phyloP scores from a whole-genome alignment of 2,329 filamentous ascomycete species.

The Sodiomyces alkalinus region DNA sequence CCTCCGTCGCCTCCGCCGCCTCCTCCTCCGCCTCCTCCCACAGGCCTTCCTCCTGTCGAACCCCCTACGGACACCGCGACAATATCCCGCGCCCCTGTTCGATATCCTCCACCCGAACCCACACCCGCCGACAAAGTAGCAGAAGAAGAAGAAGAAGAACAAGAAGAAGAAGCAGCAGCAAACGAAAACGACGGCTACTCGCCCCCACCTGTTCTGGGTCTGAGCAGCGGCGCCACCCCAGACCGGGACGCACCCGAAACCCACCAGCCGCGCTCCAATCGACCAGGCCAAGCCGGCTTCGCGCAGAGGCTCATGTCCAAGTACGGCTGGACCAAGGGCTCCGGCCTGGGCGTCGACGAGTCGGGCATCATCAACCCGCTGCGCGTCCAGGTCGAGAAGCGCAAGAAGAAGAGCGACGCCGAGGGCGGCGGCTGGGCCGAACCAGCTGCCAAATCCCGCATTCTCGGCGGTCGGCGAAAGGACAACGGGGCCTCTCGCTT shows the following conservation, averaged over 20 bases:
- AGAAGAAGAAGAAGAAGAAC: conserved; percentile 6
- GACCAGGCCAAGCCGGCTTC: conserved; percentile 71
- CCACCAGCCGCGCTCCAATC: conserved; percentile 37
- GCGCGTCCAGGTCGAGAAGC: conserved; percentile 71
- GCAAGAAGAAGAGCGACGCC: conserved; percentile 62
- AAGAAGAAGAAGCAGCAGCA: too few relatives aligned
- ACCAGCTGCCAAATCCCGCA: conserved; percentile 56
- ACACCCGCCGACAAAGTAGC: conserved; percentile 12
- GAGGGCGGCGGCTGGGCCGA: conserved; percentile 66
- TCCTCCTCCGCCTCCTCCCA: conserved; percentile 16
- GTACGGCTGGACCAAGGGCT: conserved; percentile 83
- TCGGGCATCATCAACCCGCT: conserved; percentile 77
- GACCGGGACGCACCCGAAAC: conserved; percentile 11
- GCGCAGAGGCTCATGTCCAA: conserved; percentile 82
- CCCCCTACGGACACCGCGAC: conserved; percentile 31
- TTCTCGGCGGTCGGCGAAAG: conserved; percentile 60
- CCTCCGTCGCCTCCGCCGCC: conserved; percentile 16
- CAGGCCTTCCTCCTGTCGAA: too few relatives aligned
- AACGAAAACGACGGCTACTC: conserved; percentile 23
- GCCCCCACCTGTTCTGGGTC: conserved; percentile 31
- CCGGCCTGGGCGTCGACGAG: conserved; percentile 69
- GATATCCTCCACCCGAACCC: conserved; percentile 38
- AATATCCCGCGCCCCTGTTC: conserved; percentile 66
- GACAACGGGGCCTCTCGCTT: conserved; percentile 31
- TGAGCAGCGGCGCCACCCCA: conserved; percentile 27